Evolutionary conservation across 148 eudicot species (phyloP), one percentile per base, ranked within the genome.

Genomic region (Gaultheria prostrata): DNA sequence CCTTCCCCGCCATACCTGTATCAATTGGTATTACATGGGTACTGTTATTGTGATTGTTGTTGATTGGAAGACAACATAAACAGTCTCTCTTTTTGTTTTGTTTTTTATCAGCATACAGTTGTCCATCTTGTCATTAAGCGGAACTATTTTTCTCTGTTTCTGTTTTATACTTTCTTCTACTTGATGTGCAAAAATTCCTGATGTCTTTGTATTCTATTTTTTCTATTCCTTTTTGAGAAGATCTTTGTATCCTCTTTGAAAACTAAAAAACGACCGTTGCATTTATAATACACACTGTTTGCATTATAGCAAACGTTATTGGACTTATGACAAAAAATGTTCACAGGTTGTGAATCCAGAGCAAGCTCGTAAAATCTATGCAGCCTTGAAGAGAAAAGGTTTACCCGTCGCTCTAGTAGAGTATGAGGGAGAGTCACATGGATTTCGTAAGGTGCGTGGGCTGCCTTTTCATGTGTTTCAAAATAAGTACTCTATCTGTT

Each of bases 341-440:
- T 71, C 1, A 49, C 70, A 85, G 89, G 87, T 87, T 78, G 89
- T 87, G 65, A 39, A 87, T 35, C 89, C 89, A 3, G 85, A 87
- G 80, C 89, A 87, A 83, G 89, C 89, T 72, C 83, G 89, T 74
- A 87, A 82, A 75, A 87, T 87, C 33, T 79, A 87, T 50, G 1
- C 15, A 56, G 89, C 89, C 57, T 83, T 87, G 76, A 87, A 85
- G 85, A n/a, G 76, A 61, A 87, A 87, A 56, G 89, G 89, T 12
- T 30, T 87, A 26, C 87, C 89, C 28, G 89, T 87, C 54, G 83
- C 89, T 57, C 80, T 85, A 33, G 83, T 87, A 8, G 87, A 87
- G 57, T 87, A 85, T 53, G 85, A 85, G 79, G 89, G 89, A 82
- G 89, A 87, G 82, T 83, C 86, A 8, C 89, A 87, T 85, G 89